Conservation (phyloP, 1,139 yeast species). For the Blastobotrys elegans region DNA sequence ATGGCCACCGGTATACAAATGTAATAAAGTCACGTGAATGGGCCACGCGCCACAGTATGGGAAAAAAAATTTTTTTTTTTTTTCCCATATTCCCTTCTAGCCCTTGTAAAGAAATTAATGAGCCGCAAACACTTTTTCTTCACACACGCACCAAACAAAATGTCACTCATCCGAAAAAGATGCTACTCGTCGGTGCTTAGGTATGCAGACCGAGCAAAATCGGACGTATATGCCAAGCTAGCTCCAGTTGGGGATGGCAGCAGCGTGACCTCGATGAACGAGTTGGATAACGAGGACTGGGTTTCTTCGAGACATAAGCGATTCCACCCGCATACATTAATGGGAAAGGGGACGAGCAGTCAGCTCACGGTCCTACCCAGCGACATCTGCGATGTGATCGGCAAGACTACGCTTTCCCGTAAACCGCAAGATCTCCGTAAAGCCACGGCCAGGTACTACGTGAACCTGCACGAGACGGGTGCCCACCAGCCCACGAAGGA, state of each 20-base stretch:
- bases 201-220: slow-evolving; percentile 8
- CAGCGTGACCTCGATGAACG: not conserved
- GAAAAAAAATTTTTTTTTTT: not conserved
- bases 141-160: not conserved
- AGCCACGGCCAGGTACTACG: slow-evolving; percentile 27
- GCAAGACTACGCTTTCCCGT: slow-evolving; percentile 19
- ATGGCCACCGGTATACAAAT: not conserved
- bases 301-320: slow-evolving; percentile 12
- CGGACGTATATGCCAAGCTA: slow-evolving; percentile 2
- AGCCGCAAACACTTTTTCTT: not conserved
- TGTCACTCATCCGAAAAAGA: not conserved
- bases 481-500: slow-evolving; percentile 35
- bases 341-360: slow-evolving; percentile 23
- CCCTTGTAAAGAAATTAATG: not conserved
- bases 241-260: not conserved
- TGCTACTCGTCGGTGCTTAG: slow-evolving; percentile 6
- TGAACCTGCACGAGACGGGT: slow-evolving; percentile 22
- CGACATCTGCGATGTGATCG: slow-evolving; percentile 20
- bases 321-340: slow-evolving; percentile 23
- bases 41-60: not conserved
- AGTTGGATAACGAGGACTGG: slow-evolving; percentile 4
- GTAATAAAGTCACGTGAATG: not conserved
- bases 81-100: too few species aligned
- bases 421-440: slow-evolving; percentile 28
- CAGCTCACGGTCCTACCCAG: slow-evolving; percentile 24